phyloP scores from a whole-genome alignment of 2,329 filamentous ascomycete species.

The Fusarium metavorans region DNA sequence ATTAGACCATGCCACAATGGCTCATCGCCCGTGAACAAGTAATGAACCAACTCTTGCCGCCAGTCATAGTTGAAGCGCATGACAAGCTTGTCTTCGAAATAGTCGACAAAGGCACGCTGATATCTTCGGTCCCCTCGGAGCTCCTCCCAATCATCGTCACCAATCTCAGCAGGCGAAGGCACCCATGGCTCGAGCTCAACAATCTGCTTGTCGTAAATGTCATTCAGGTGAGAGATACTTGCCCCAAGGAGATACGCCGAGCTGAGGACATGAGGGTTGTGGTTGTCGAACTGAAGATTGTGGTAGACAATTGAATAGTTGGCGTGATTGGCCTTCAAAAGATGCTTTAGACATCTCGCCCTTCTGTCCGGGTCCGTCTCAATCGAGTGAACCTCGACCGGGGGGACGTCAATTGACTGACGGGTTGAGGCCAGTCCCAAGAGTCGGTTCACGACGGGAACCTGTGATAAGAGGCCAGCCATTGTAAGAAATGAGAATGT shows the following conservation, averaged over 20 bases:
- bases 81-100: constrained; percentile 92
- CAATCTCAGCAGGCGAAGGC: constrained; percentile 87
- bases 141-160: constrained; percentile 86
- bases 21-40: constrained; percentile 78
- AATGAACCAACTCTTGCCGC: constrained; percentile 81
- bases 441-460: constrained; percentile 46
- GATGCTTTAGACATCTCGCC: constrained; percentile 86
- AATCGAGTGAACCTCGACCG: constrained; percentile 81
- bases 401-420: constrained; percentile 67
- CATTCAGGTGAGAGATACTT: constrained; percentile 76
- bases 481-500: constrained; percentile 39
- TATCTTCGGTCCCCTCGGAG: constrained; percentile 84
- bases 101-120: constrained; percentile 92
- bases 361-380: constrained; percentile 85
- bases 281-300: constrained; percentile 81
- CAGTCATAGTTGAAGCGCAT: constrained; percentile 82
- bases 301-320: constrained; percentile 89
- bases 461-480: constrained; percentile 51
- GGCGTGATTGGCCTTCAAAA: constrained; percentile 91
- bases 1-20: constrained; percentile 86
- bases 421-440: constrained; percentile 39
- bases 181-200: constrained; percentile 82
- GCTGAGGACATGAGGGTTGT: constrained; percentile 83
- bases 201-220: constrained; percentile 83
- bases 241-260: constrained; percentile 90